Evolutionary conservation across 345 rosid species (phyloP).

Genomic region (Dovyalis caffra): DNA sequence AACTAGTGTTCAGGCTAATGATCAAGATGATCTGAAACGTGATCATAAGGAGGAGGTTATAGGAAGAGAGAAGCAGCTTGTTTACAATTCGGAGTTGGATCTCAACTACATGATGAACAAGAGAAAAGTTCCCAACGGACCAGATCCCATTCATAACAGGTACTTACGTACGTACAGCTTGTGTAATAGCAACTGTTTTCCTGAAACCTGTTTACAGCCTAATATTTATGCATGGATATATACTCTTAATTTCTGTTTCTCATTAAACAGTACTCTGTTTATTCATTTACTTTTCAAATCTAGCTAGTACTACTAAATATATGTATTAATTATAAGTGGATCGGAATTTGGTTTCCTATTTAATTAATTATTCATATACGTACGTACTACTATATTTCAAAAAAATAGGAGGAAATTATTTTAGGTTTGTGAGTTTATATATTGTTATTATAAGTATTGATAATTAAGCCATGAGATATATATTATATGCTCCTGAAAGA

Average conservation of each 20-base stretch:
- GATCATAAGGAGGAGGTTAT: conserved; percentile 1
- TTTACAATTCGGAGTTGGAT: conserved; percentile 33
- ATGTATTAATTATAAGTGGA: not conserved
- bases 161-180: conserved; percentile 15
- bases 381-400: too few species aligned
- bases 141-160: conserved; percentile 99
- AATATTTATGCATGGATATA: not conserved
- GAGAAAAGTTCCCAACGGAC: conserved; percentile 87
- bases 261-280: not conserved
- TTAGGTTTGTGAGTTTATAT: too few species aligned
- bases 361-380: too few species aligned
- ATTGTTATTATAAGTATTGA: not conserved
- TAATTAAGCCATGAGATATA: not conserved
- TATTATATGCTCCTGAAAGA: too few species aligned
- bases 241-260: not conserved
- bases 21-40: conserved; percentile 7
- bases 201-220: not conserved
- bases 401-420: too few species aligned
- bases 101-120: conserved; percentile 63
- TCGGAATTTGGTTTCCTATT: too few species aligned
- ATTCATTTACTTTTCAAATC: not conserved
- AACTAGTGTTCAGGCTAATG: not conserved
- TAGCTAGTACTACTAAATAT: not conserved
- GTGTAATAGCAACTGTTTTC: not conserved
- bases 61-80: conserved; percentile 30